A percentile compares a stretch with the other conserved stretches of the same genome.
Conservation (phyloP, 805 yeast genomes). For the Metschnikowia lachancei region DNA sequence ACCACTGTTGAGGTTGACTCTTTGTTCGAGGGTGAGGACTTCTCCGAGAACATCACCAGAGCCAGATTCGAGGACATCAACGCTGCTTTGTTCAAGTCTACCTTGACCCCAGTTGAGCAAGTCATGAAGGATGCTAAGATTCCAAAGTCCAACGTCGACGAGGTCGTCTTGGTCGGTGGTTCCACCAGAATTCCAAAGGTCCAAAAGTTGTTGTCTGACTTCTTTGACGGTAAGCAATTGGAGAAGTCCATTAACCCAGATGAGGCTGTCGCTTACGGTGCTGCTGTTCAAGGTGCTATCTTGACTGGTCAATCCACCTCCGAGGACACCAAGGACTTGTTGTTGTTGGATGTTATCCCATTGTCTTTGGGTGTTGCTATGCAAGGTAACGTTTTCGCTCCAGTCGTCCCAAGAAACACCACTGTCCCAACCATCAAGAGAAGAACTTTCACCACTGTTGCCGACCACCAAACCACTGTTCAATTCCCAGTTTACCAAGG, state of each 20-base stretch:
- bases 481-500: slow-evolving; percentile 53
- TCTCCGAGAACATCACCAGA: slow-evolving; percentile 91
- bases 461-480: slow-evolving; percentile 50
- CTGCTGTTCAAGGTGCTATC: slow-evolving; percentile 94
- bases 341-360: slow-evolving; percentile 50
- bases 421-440: slow-evolving; percentile 51
- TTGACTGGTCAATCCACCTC: slow-evolving; percentile 49
- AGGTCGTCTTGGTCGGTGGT: slow-evolving; percentile 97
- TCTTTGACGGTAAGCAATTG: slow-evolving; percentile 91
- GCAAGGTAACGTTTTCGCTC: slow-evolving; percentile 51
- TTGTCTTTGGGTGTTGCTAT: slow-evolving; percentile 50
- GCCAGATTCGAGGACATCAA: slow-evolving; percentile 98
- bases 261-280: slow-evolving; percentile 99
- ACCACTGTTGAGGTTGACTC: slow-evolving; percentile 96
- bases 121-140: slow-evolving; percentile 92
- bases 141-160: slow-evolving; percentile 83
- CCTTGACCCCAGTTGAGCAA: slow-evolving; percentile 93
- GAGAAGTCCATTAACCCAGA: slow-evolving; percentile 98
- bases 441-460: slow-evolving; percentile 52
- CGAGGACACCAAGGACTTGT: slow-evolving; percentile 49
- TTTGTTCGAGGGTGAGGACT: slow-evolving; percentile 90
- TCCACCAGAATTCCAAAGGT: slow-evolving; percentile 99
- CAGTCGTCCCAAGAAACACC: slow-evolving; percentile 52
- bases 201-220: slow-evolving; percentile 86
- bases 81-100: slow-evolving; percentile 87